Evolutionary conservation across 2,329 filamentous ascomycete species (phyloP), one percentile per base, ranked within the genome.

Genomic region (Alternaria arborescens): DNA sequence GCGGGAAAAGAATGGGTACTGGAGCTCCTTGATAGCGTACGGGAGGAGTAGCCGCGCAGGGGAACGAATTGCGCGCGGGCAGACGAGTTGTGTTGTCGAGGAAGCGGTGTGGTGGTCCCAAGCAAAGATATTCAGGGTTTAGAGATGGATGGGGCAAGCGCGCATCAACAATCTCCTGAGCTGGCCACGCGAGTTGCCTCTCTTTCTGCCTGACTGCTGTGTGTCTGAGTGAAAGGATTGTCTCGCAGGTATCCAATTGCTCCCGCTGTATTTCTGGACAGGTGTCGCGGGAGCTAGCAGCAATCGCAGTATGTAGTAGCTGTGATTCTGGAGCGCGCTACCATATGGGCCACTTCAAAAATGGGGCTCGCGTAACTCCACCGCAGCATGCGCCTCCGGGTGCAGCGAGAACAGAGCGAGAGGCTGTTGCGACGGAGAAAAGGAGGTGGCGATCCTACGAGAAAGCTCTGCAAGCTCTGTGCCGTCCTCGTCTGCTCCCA

Each of bases 71-170:
- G 52, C 62, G 66, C 64, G 28, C 53, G 26, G 58, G 36, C 20
- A 66, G 65, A 58, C 66, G 65, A 67, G 68, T 71, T 60, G 67
- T 67, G 68, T 70, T 62, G 67, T 67, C 62, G 70, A 61, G 65
- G 63, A 60, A 69, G 73, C 71, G 72, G 72, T 75, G 72, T 73
- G 71, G 61, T 63, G 38, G 60, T 26, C 60, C 61, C 58, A 57
- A 65, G 62, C 60, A 68, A 58, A 60, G 57, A 66, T 60, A 53
- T 68, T 68, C 66, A 68, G 71, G 68, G 66, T 71, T 68, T 54
- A 59, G 62, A 67, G 58, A 61, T 67, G 65, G 65, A 65, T 58
- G 50, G 52, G 70, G 69, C 69, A 70, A 71, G 69, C 66, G 69
- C 70, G 58, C 55, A 69, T 68, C 47, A 57, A 57, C 40, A 48